These are phyloP conservation scores for Wickerhamomyces subpelliculosus DNA, from an alignment of 805 yeast genomes.

Conservation along the genomic window DNA sequence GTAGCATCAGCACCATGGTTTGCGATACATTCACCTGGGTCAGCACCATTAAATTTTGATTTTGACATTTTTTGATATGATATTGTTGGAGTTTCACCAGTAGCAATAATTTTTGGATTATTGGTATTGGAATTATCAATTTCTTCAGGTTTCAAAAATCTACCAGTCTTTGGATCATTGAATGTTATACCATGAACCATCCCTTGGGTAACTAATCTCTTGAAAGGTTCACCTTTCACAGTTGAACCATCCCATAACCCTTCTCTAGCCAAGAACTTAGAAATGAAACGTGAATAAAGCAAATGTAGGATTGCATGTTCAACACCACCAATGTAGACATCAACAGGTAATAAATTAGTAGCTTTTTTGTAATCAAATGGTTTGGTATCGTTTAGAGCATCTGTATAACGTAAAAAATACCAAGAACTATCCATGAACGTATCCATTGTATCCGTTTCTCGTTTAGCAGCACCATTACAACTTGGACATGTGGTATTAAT, in stretches of 20 bases:
- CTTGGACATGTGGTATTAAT: slow-evolving; percentile 73
- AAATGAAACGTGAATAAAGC: slow-evolving; percentile 76
- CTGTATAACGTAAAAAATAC: slow-evolving; percentile 85
- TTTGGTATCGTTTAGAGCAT: slow-evolving; percentile 48
- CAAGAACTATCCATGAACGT: slow-evolving; percentile 97
- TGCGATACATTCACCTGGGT: slow-evolving; percentile 69
- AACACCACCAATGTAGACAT: slow-evolving; percentile 88
- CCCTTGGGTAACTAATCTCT: slow-evolving; percentile 81
- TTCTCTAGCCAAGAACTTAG: slow-evolving; percentile 71
- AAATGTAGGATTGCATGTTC: slow-evolving; percentile 95
- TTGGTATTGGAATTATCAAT: slow-evolving; percentile 36
- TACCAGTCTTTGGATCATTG: slow-evolving; percentile 62
- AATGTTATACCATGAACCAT: slow-evolving; percentile 95
- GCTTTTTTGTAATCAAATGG: slow-evolving; percentile 53
- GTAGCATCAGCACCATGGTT: slow-evolving; percentile 90
- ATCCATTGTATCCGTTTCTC: slow-evolving; percentile 98
- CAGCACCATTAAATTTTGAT: slow-evolving; percentile 91
- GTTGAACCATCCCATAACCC: slow-evolving; percentile 53
- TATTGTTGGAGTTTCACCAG: slow-evolving; percentile 46
- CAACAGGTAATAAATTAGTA: slow-evolving; percentile 65
- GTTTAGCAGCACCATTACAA: slow-evolving; percentile 64
- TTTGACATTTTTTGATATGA: slow-evolving; percentile 93
- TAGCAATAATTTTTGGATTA: slow-evolving; percentile 38
- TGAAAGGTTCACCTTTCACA: slow-evolving; percentile 72
- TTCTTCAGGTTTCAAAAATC: slow-evolving; percentile 77